Conservation (phyloP, 495 filamentous ascomycete genomes). For the Penicillium chermesinum region DNA sequence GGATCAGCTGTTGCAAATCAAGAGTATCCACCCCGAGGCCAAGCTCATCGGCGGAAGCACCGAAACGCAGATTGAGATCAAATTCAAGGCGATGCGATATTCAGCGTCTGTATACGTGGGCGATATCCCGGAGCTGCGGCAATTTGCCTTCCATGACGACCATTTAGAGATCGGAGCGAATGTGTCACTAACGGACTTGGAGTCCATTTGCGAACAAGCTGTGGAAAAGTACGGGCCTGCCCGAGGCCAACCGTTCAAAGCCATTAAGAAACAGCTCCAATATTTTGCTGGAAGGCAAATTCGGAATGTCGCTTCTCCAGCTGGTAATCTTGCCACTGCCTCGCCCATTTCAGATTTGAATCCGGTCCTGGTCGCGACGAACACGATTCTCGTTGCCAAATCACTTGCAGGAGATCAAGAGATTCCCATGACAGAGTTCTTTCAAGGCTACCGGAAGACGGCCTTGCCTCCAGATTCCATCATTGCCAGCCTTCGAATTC, state of each 20-base stretch:
- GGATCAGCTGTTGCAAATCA: slow-evolving; percentile 85
- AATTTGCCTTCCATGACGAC: slow-evolving; percentile 74
- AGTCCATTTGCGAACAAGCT: slow-evolving; percentile 61
- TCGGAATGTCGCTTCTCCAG: slow-evolving; percentile 92
- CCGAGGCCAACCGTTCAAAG: slow-evolving; percentile 57
- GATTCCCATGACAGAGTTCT: slow-evolving; percentile 89
- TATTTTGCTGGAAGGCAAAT: slow-evolving; percentile 98
- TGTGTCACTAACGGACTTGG: slow-evolving; percentile 75
- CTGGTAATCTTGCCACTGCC: slow-evolving; percentile 90
- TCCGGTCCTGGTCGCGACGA: slow-evolving; percentile 85
- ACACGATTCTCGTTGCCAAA: slow-evolving; percentile 74
- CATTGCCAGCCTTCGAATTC: slow-evolving; percentile 82
- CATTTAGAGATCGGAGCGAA: slow-evolving; percentile 87
- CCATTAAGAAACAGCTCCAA: slow-evolving; percentile 47
- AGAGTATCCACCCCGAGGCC: slow-evolving; percentile 73
- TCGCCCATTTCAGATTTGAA: slow-evolving; percentile 97
- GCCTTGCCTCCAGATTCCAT: slow-evolving; percentile 77
- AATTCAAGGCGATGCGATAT: slow-evolving; percentile 94
- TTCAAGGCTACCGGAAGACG: slow-evolving; percentile 84
- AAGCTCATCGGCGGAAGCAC: slow-evolving; percentile 96
- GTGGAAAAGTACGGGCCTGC: slow-evolving; percentile 71
- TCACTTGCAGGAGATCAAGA: slow-evolving; percentile 63
- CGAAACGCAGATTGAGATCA: slow-evolving; percentile 96
- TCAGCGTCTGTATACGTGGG: slow-evolving; percentile 85
- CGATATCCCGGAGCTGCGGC: slow-evolving; percentile 81